A percentile compares a stretch with the other conserved stretches of the same genome.
These are phyloP conservation scores for Vickermania spadyakhi DNA, from an alignment of 208 protist genomes.

Conservation along the genomic window DNA sequence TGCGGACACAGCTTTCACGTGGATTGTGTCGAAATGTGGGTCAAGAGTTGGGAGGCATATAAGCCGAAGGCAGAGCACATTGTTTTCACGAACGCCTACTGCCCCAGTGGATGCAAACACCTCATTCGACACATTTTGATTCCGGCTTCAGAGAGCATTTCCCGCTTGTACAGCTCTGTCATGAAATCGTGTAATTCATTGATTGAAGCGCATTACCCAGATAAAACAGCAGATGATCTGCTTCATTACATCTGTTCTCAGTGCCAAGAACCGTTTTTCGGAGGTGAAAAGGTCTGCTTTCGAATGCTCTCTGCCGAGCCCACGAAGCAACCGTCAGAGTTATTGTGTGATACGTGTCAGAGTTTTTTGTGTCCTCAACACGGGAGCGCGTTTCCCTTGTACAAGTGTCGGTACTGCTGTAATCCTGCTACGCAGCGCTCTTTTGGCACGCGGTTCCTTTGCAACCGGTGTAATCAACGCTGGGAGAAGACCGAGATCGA, in stretches of 20 bases:
- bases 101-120: slow-evolving; percentile 66
- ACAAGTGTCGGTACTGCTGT: slow-evolving; percentile 87
- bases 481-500: slow-evolving; percentile 61
- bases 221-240: slow-evolving; percentile 57
- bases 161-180: slow-evolving; percentile 22
- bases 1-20: slow-evolving; percentile 80
- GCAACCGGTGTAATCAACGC: slow-evolving; percentile 51
- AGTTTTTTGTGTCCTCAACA: slow-evolving; percentile 39
- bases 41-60: slow-evolving; percentile 53
- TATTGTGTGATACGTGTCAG: slow-evolving; percentile 69
- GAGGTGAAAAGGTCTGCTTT: slow-evolving; percentile 67
- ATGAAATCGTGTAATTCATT: slow-evolving; percentile 9
- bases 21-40: slow-evolving; percentile 70
- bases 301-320: slow-evolving; percentile 58
- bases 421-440: slow-evolving; percentile 78
- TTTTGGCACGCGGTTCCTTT: slow-evolving; percentile 77
- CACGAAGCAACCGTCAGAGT: slow-evolving; percentile 31
- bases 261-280: slow-evolving; percentile 61
- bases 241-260: slow-evolving; percentile 67
- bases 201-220: slow-evolving; percentile 14
- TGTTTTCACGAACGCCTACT: slow-evolving; percentile 77
- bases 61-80: slow-evolving; percentile 60
- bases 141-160: slow-evolving; percentile 32
- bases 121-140: slow-evolving; percentile 56
- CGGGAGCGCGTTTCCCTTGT: slow-evolving; percentile 38